These are phyloP conservation scores for Anethum foeniculum DNA, from an alignment of 140 eudicot species.

Conservation along the genomic window DNA sequence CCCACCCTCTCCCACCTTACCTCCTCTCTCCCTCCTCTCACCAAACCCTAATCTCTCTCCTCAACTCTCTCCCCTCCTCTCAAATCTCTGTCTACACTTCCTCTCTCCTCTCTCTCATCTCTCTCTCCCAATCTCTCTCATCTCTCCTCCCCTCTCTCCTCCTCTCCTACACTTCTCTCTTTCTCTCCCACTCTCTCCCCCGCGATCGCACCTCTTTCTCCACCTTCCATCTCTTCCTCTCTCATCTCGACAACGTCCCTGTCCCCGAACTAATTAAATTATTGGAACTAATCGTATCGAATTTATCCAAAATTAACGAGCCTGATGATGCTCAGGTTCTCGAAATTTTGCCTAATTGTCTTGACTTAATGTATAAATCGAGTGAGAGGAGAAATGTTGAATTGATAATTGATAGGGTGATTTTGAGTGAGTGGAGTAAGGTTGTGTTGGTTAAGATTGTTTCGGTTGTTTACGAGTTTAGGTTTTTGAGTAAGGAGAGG, in stretches of 20 bases:
- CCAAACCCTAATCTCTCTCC: constrained; percentile 54
- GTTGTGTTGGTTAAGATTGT: constrained; percentile 61
- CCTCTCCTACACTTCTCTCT: constrained; percentile 32
- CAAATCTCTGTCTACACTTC: constrained; percentile 39
- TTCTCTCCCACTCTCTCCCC: constrained; percentile 38
- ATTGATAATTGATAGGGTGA: constrained; percentile 28
- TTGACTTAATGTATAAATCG: constrained; percentile 31
- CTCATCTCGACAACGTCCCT: constrained; percentile 36
- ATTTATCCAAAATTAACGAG: constrained; percentile 25
- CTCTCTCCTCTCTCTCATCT: constrained; percentile 48
- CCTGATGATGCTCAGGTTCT: constrained; percentile 57
- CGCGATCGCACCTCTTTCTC: constrained; percentile 38
- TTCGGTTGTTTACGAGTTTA: constrained; percentile 45
- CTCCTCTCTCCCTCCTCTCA: constrained; percentile 52
- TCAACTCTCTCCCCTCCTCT: constrained; percentile 39
- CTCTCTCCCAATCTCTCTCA: constrained; percentile 26
- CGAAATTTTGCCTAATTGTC: constrained; percentile 48
- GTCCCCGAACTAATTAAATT: constrained; percentile 22
- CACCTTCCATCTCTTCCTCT: constrained; percentile 45
- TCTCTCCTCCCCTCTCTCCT: constrained; percentile 29
- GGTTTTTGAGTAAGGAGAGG: constrained; percentile 37
- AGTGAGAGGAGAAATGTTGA: constrained; percentile 31
- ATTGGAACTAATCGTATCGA: constrained; percentile 28
- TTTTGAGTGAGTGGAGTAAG: constrained; percentile 44
- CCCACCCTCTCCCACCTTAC: constrained; percentile 48